Percentiles rank a stretch among this genome's conserved stretches.
Conservation (phyloP, 2,329 filamentous ascomycete species). For the Thelonectria blattea region DNA sequence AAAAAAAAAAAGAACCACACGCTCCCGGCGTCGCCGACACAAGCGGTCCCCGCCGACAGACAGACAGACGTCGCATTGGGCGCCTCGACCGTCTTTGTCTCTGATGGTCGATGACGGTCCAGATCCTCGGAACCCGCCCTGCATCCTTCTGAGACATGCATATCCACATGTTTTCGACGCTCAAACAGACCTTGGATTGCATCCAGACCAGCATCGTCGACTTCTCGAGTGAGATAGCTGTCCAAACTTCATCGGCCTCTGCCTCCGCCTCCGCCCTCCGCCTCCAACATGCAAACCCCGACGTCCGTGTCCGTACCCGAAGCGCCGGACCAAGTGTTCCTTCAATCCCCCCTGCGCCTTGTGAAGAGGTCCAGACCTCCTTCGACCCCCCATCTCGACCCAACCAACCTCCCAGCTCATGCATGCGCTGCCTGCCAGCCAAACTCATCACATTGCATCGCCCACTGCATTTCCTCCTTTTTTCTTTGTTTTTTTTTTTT, state of each 20-base stretch:
- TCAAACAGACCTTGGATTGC: background rate
- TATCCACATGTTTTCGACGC: background rate
- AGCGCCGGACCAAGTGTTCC: background rate
- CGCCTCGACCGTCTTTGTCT: constrained; percentile 1
- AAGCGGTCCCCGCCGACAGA: constrained; percentile 11
- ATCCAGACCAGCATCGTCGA: background rate
- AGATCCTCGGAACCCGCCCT: constrained; percentile 22
- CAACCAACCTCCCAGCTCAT: background rate
- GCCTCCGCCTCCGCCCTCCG: background rate
- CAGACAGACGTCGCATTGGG: constrained; percentile 2
- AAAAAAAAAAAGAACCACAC: background rate
- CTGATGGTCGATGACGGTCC: constrained; percentile 15
- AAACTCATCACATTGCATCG: background rate
- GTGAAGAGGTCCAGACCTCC: constrained; percentile 6
- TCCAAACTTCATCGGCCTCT: too few species aligned
- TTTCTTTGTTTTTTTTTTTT: background rate
- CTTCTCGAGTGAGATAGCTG: constrained; percentile 2
- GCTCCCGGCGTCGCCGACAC: constrained; percentile 20
- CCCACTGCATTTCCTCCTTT: background rate
- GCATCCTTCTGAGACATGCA: constrained; percentile 14
- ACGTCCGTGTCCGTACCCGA: background rate
- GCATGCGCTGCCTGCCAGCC: background rate
- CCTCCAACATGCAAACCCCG: background rate
- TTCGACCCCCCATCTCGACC: background rate
- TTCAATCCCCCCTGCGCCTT: background rate